phyloP scores from a whole-genome alignment of 331 rosid species.

The Pyracantha coccinea region DNA sequence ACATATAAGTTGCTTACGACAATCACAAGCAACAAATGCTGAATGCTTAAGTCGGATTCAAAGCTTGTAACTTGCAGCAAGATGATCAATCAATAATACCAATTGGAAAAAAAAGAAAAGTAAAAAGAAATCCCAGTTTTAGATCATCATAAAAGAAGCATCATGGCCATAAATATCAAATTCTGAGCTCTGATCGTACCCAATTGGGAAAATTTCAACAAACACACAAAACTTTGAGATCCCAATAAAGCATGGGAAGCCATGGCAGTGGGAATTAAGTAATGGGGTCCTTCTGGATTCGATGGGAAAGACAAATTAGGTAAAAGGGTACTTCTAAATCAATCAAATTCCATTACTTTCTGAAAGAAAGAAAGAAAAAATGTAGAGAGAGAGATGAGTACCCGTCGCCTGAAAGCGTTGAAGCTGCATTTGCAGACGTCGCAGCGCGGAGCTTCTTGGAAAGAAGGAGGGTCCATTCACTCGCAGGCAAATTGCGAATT shows the following conservation, averaged over 20 bases:
- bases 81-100: not conserved
- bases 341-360: not conserved
- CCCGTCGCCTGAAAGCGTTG: conserved; percentile 94
- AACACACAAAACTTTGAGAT: not conserved
- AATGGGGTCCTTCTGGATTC: not conserved
- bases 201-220: not conserved
- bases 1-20: not conserved
- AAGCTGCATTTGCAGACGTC: conserved; percentile 96
- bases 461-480: conserved; percentile 61
- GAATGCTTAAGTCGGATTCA: not conserved
- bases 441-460: conserved; percentile 89
- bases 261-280: not conserved
- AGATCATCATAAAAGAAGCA: not conserved
- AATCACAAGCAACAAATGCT: not conserved
- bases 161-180: not conserved
- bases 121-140: not conserved
- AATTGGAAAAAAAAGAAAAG: not conserved
- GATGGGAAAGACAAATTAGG: not conserved
- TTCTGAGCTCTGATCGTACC: not conserved
- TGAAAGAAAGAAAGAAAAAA: not conserved
- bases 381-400: not conserved
- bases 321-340: not conserved
- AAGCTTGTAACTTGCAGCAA: not conserved
- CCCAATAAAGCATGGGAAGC: not conserved
- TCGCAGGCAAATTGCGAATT: not conserved